phyloP scores from a whole-genome alignment of 2,329 filamentous ascomycete genomes.

The Aspergillus terreus region DNA sequence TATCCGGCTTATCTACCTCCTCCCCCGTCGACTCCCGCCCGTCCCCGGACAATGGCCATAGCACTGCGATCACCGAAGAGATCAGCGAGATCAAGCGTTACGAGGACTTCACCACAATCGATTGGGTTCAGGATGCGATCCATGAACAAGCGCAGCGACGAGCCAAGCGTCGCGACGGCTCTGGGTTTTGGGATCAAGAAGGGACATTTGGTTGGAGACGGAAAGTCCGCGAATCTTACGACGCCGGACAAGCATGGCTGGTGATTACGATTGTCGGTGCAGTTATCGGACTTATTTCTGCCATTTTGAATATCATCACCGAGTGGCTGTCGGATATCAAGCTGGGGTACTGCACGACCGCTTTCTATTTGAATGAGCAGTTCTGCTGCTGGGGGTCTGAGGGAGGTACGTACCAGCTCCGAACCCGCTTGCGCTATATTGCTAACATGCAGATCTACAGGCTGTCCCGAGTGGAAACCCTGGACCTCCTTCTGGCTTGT shows the following conservation, averaged over 20 bases:
- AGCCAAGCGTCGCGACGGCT: slow-evolving; percentile 67
- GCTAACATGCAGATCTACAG: slow-evolving; percentile 36
- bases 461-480: slow-evolving; percentile 81
- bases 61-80: slow-evolving; percentile 81
- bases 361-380: slow-evolving; percentile 93
- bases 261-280: slow-evolving; percentile 88
- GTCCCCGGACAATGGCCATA: slow-evolving; percentile 51
- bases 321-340: slow-evolving; percentile 98
- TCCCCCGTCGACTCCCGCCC: slow-evolving; percentile 54
- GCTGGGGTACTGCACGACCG: slow-evolving; percentile 89
- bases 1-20: slow-evolving; percentile 54
- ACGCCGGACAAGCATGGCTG: slow-evolving; percentile 96
- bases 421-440: not conserved
- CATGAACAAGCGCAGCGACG: slow-evolving; percentile 82
- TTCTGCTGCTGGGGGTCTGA: slow-evolving; percentile 99
- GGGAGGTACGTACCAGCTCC: slow-evolving; percentile 53
- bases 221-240: slow-evolving; percentile 79
- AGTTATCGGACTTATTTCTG: slow-evolving; percentile 91
- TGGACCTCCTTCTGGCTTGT: slow-evolving; percentile 76
- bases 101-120: slow-evolving; percentile 94
- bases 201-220: slow-evolving; percentile 74
- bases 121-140: slow-evolving; percentile 97
- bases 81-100: slow-evolving; percentile 98
- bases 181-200: slow-evolving; percentile 66
- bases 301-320: slow-evolving; percentile 88